phyloP scores from a whole-genome alignment of 139 green algal genomes.

The Chlorella sorokiniana region DNA sequence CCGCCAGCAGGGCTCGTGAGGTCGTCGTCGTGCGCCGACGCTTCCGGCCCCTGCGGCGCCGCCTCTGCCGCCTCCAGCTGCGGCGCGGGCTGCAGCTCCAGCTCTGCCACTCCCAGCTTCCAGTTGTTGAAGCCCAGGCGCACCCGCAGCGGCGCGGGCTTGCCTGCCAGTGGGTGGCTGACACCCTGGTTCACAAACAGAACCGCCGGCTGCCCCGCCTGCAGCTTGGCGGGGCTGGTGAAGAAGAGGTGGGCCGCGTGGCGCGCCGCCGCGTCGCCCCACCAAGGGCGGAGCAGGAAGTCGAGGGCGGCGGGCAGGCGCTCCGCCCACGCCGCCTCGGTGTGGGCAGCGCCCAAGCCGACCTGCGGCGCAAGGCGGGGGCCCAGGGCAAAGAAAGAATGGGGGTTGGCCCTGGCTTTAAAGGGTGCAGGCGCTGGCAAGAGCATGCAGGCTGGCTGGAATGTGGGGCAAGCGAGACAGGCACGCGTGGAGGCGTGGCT shows the following conservation, averaged over 20 bases:
- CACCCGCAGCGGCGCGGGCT: background rate
- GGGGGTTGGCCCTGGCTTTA: background rate
- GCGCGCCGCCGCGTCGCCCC: background rate
- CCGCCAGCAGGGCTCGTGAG: too few relatives aligned
- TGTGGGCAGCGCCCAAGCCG: conserved; percentile 42
- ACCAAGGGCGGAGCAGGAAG: conserved; percentile 45
- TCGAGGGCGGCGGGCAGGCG: conserved; percentile 40
- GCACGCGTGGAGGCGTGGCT: background rate
- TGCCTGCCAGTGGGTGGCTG: background rate
- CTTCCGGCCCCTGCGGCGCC: background rate
- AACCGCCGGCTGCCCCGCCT: conserved; percentile 17
- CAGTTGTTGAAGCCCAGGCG: conserved; percentile 18
- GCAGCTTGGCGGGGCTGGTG: conserved; percentile 21
- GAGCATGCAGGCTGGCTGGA: background rate
- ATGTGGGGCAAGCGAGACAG: background rate
- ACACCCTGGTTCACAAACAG: conserved; percentile 19
- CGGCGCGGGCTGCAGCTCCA: background rate
- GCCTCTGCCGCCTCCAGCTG: background rate
- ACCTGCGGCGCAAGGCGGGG: background rate
- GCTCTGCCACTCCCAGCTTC: background rate
- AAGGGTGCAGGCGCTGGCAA: background rate
- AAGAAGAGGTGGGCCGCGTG: conserved; percentile 28
- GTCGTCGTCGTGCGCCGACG: too few relatives aligned
- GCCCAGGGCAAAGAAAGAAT: background rate
- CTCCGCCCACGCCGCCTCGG: conserved; percentile 40